These are phyloP conservation scores for Strobilomyces echinocephalus DNA, from an alignment of 768 basidiomycete genomes.

Conservation along the genomic window DNA sequence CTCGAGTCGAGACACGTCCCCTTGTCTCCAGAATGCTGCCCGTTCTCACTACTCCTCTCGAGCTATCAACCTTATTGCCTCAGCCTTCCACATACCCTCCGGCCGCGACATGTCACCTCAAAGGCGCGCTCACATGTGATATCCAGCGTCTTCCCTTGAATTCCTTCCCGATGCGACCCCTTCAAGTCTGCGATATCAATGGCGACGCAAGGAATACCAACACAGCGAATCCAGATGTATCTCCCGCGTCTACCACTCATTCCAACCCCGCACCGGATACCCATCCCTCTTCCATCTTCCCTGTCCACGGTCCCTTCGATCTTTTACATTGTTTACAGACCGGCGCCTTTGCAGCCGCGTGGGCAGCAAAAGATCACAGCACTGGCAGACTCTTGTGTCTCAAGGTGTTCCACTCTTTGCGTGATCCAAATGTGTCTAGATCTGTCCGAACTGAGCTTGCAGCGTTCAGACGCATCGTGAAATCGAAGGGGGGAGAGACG, in stretches of 20 bases:
- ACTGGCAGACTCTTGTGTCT: constrained; percentile 36
- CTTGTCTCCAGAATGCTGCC: constrained; percentile 10
- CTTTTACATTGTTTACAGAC: constrained; percentile 13
- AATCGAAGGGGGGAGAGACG: constrained; percentile 10
- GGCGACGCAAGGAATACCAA: not conserved
- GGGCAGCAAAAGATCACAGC: constrained; percentile 21
- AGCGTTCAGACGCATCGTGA: constrained; percentile 34
- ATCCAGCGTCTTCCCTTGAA: not conserved
- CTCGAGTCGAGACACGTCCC: not conserved
- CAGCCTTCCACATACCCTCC: not conserved
- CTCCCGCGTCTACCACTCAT: not conserved
- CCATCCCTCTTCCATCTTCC: constrained; percentile 11
- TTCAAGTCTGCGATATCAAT: not conserved
- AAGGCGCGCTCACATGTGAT: not conserved
- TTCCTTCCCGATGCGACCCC: not conserved
- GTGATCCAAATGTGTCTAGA: constrained; percentile 1
- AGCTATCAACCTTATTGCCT: constrained; percentile 1
- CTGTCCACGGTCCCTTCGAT: constrained; percentile 26
- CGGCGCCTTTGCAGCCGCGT: constrained; percentile 20
- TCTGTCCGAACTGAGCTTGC: constrained; percentile 32
- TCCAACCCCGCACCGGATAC: not conserved
- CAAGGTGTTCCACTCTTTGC: constrained; percentile 29
- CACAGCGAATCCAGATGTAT: not conserved
- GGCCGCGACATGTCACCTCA: not conserved
- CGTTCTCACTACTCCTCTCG: constrained; percentile 7